A percentile compares a stretch with the other conserved stretches of the same genome.
Conservation (phyloP, 352 stramenopile genomes). For the Phytophthora pini region DNA sequence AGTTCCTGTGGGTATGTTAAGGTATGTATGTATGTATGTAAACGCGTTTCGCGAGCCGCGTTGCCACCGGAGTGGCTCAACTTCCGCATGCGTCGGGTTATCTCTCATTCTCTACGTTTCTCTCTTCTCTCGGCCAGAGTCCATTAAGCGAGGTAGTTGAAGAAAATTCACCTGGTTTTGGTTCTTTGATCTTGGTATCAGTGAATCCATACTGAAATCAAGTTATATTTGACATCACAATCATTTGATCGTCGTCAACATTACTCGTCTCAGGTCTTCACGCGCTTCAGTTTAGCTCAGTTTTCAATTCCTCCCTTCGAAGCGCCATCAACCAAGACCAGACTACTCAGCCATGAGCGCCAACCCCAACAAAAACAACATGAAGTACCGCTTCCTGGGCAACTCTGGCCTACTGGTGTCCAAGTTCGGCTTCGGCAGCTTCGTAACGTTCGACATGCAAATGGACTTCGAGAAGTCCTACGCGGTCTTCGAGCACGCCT, state of each 20-base stretch:
- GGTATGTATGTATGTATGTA: too few relatives aligned
- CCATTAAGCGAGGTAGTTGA: too few relatives aligned
- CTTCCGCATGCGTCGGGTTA: too few relatives aligned
- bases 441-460: conserved; percentile 43
- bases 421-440: conserved; percentile 46
- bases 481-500: conserved; percentile 36
- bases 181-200: neutral
- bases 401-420: conserved; percentile 48
- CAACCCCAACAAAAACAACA: conserved; percentile 24
- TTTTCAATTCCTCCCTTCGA: conserved; percentile 14
- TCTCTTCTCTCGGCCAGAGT: too few relatives aligned
- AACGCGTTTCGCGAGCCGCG: too few relatives aligned
- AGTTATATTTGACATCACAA: conserved; percentile 3
- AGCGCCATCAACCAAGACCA: neutral
- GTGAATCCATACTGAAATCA: neutral
- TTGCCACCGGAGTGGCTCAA: too few relatives aligned
- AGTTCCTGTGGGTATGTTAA: too few relatives aligned
- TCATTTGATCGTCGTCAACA: conserved; percentile 15
- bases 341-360: conserved; percentile 3
- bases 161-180: too few relatives aligned
- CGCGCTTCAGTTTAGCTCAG: conserved; percentile 5
- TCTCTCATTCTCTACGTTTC: too few relatives aligned
- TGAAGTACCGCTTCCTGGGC: conserved; percentile 53
- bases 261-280: conserved; percentile 3
- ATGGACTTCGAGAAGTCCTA: conserved; percentile 39